Percentiles rank a stretch among this genome's conserved stretches.
Conservation (phyloP, 495 filamentous ascomycete species). For the Daldinia caldariorum region DNA sequence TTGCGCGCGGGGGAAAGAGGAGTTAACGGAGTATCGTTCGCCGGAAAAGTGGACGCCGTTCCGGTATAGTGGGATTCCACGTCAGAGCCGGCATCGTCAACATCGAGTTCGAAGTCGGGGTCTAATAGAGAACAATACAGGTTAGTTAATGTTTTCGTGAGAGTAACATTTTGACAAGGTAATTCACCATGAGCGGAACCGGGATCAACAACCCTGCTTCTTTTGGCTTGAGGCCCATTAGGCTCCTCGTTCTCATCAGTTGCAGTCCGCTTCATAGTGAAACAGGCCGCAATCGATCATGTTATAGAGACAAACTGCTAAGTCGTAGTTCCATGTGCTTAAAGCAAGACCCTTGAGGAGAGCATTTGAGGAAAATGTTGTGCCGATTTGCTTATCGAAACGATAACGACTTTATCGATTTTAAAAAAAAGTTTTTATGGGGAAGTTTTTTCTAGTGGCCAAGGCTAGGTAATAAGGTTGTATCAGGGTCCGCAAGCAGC, state of each 20-base stretch:
- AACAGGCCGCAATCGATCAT: conserved; percentile 7
- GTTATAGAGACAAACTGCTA: background rate
- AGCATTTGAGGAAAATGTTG: conserved; percentile 22
- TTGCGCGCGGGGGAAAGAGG: conserved; percentile 65
- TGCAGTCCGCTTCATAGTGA: conserved; percentile 47
- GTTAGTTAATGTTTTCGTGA: conserved; percentile 24
- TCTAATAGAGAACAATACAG: conserved; percentile 10
- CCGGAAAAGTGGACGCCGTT: conserved; percentile 44
- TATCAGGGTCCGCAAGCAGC: background rate
- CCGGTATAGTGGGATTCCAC: conserved; percentile 56
- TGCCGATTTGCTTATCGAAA: conserved; percentile 17
- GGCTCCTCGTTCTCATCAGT: conserved; percentile 23
- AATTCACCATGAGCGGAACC: conserved; percentile 5
- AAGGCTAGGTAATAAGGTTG: background rate
- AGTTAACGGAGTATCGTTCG: conserved; percentile 45
- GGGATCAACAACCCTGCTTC: conserved; percentile 9
- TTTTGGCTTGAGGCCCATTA: conserved; percentile 23
- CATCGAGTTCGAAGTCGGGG: conserved; percentile 26
- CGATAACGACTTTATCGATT: background rate
- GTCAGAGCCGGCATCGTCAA: conserved; percentile 45
- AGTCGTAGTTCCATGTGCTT: background rate
- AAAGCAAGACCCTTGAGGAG: conserved; percentile 1
- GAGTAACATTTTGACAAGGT: background rate
- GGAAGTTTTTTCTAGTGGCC: background rate
- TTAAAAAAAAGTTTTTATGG: conserved; percentile 1